These are phyloP conservation scores for Irpex sp. DNA, from an alignment of 1,284 basidiomycete genomes.

Conservation along the genomic window DNA sequence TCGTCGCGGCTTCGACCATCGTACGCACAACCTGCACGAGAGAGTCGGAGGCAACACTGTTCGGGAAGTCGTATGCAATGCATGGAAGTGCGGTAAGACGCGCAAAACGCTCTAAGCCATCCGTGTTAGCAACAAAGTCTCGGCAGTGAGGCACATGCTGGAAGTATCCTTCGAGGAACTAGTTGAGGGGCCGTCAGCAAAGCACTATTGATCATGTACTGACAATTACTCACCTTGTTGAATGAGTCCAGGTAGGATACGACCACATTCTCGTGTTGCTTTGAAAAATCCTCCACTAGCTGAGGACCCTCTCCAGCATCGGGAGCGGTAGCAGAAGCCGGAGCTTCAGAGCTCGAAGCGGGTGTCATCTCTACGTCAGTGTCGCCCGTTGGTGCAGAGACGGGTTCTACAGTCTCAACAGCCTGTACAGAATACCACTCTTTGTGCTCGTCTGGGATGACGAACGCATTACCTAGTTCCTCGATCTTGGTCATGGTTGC, in stretches of 20 bases:
- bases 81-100: constrained; percentile 80
- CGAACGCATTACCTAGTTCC: constrained; percentile 59
- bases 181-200: background rate
- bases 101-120: constrained; percentile 75
- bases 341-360: background rate
- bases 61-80: constrained; percentile 85
- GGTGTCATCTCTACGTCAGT: constrained; percentile 47
- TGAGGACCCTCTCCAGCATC: constrained; percentile 6
- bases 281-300: constrained; percentile 34
- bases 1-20: constrained; percentile 83
- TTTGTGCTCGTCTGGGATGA: constrained; percentile 50
- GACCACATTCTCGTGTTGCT: constrained; percentile 66
- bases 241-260: constrained; percentile 75
- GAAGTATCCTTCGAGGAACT: constrained; percentile 94
- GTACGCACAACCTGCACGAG: constrained; percentile 85
- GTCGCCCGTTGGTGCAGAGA: constrained; percentile 7
- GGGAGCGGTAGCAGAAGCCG: background rate
- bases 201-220: background rate
- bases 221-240: constrained; percentile 48
- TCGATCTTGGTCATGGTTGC: constrained; percentile 69
- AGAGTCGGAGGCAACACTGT: constrained; percentile 76
- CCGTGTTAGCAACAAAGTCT: constrained; percentile 78
- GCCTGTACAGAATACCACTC: constrained; percentile 56
- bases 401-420: constrained; percentile 28
- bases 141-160: constrained; percentile 86